These are phyloP conservation scores for Daldinia grandis DNA, from an alignment of 495 filamentous ascomycete genomes.

Conservation along the genomic window DNA sequence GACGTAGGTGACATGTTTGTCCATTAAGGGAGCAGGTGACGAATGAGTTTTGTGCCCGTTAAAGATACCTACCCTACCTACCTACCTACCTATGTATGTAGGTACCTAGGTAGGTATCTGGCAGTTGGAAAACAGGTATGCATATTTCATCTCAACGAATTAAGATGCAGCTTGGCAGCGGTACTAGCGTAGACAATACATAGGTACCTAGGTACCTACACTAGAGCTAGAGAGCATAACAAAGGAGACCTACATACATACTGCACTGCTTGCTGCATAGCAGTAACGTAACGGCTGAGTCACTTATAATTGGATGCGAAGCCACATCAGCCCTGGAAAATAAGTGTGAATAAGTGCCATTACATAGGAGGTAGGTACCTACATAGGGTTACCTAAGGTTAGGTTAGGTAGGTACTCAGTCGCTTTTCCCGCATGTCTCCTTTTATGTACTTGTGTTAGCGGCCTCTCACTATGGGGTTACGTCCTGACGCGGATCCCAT, in stretches of 20 bases:
- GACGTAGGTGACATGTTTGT: conserved; percentile 32
- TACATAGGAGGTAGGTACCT: too few relatives aligned
- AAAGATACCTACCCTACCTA: too few relatives aligned
- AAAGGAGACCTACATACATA: neutral
- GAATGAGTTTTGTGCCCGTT: neutral
- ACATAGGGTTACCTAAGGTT: too few relatives aligned
- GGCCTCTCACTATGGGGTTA: conserved; percentile 39
- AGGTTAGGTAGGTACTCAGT: too few relatives aligned
- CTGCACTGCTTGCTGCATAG: conserved; percentile 1
- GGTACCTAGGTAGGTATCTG: neutral
- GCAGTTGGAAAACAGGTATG: conserved; percentile 27
- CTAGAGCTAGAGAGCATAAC: neutral
- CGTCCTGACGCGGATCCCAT: conserved; percentile 42
- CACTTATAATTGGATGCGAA: conserved; percentile 19
- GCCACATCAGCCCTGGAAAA: conserved; percentile 24
- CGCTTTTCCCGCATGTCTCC: conserved; percentile 36
- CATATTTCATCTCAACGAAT: conserved; percentile 9
- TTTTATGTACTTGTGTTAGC: conserved; percentile 33
- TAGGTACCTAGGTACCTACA: neutral
- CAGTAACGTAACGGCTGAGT: conserved; percentile 36
- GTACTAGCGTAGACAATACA: conserved; percentile 18
- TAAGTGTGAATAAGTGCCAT: neutral
- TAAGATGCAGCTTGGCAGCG: conserved; percentile 12
- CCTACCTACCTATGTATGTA: too few relatives aligned
- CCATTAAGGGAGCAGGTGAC: conserved; percentile 24